A percentile compares a stretch with the other conserved stretches of the same genome.
Conservation (phyloP, 2,329 filamentous ascomycete species). For the Alternaria tenuissima region DNA sequence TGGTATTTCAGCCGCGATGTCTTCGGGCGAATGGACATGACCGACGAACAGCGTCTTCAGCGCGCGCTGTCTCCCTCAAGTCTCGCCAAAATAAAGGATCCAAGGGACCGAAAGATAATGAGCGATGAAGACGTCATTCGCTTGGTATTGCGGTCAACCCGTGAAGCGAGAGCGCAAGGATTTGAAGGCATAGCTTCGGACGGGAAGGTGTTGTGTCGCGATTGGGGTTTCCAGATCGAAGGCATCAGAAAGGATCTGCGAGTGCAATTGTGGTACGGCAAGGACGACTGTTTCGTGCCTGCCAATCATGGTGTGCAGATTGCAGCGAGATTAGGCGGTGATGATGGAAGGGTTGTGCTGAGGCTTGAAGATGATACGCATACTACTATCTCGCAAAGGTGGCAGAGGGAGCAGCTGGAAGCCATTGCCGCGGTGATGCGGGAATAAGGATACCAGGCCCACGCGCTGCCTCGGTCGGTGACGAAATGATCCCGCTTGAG, state of each 20-base stretch:
- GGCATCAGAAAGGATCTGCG: conserved; percentile 49
- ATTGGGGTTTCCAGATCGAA: conserved; percentile 48
- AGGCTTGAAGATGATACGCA: conserved; percentile 50
- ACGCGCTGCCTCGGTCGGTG: background rate
- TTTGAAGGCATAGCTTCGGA: conserved; percentile 42
- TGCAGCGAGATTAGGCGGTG: conserved; percentile 38
- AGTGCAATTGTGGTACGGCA: conserved; percentile 44
- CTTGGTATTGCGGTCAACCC: conserved; percentile 25
- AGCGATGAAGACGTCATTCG: conserved; percentile 32
- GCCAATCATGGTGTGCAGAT: conserved; percentile 46
- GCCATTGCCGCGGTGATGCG: conserved; percentile 16
- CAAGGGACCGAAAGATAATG: conserved; percentile 36
- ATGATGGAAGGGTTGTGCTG: conserved; percentile 31
- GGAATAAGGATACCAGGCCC: background rate
- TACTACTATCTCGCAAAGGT: conserved; percentile 28
- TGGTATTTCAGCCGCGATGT: conserved; percentile 38
- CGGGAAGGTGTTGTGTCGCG: conserved; percentile 35
- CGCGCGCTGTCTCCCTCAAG: background rate
- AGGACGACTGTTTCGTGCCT: conserved; percentile 44
- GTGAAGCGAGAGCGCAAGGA: conserved; percentile 43
- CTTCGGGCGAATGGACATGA: conserved; percentile 41
- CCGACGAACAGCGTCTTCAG: conserved; percentile 39
- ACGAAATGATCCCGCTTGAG: background rate
- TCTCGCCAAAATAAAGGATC: conserved; percentile 5
- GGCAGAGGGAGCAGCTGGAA: conserved; percentile 27